A percentile compares a stretch with the other conserved stretches of the same genome.
Conservation (phyloP, 2,329 filamentous ascomycete species). For the Venturia asperata region DNA sequence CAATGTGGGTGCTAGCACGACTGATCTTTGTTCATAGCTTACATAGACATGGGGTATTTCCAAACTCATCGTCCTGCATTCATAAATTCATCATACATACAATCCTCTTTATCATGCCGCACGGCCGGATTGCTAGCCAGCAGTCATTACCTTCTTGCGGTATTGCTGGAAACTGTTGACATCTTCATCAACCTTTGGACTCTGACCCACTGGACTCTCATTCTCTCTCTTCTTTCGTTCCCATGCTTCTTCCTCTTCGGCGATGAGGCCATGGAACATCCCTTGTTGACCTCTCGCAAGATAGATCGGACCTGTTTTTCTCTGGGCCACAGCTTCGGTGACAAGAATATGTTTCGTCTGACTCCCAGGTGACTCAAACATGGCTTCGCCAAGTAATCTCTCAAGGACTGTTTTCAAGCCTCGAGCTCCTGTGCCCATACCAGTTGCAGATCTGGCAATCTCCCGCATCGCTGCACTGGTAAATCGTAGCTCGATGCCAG, state of each 20-base stretch:
- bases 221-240: constrained; percentile 33
- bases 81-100: too few relatives aligned
- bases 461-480: constrained; percentile 74
- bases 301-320: constrained; percentile 37
- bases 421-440: constrained; percentile 63
- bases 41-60: too few relatives aligned
- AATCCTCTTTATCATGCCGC: background rate
- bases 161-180: constrained; percentile 41
- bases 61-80: too few relatives aligned
- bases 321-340: constrained; percentile 39
- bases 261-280: constrained; percentile 27
- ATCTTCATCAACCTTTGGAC: constrained; percentile 31
- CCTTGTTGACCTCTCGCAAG: constrained; percentile 35
- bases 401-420: constrained; percentile 44
- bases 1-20: too few relatives aligned
- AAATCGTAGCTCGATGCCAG: constrained; percentile 69
- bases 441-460: constrained; percentile 63
- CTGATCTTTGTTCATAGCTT: too few relatives aligned
- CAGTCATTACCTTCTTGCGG: constrained; percentile 35
- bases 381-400: constrained; percentile 38
- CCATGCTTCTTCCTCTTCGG: constrained; percentile 42
- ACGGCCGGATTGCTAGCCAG: constrained; percentile 22
- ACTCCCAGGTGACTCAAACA: constrained; percentile 41
- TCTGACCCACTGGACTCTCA: constrained; percentile 22
- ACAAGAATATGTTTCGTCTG: constrained; percentile 39